Conservation (phyloP, 1,284 basidiomycete genomes). For the Naganishia sp. region DNA sequence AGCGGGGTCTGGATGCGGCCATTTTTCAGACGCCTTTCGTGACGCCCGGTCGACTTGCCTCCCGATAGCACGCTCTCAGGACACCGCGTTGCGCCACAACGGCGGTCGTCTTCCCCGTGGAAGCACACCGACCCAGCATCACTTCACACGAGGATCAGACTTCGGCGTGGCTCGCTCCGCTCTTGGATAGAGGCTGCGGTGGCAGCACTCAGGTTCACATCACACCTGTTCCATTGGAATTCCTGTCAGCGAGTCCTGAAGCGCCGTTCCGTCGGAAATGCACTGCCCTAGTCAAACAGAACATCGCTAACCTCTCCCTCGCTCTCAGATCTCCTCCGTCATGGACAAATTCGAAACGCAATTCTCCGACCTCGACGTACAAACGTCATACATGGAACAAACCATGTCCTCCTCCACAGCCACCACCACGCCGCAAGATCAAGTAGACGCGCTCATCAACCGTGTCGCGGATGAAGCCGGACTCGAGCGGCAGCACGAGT, state of each 20-base stretch:
- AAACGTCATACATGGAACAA: conserved; percentile 97
- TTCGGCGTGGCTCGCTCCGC: too few relatives aligned
- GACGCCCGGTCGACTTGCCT: too few relatives aligned
- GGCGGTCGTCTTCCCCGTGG: too few relatives aligned
- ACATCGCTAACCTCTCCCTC: neutral
- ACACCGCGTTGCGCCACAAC: too few relatives aligned
- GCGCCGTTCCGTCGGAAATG: neutral
- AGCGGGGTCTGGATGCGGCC: too few relatives aligned
- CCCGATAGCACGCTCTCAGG: too few relatives aligned
- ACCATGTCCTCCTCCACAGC: conserved; percentile 93
- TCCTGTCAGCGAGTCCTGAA: neutral
- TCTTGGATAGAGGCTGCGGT: too few relatives aligned
- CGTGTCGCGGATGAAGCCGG: conserved; percentile 97
- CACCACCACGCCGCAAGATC: conserved; percentile 91
- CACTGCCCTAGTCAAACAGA: neutral
- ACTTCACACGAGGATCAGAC: too few relatives aligned
- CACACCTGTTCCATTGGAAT: too few relatives aligned
- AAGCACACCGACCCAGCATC: too few relatives aligned
- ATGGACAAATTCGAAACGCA: conserved; percentile 99
- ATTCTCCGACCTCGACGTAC: conserved; percentile 95
- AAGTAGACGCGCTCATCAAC: conserved; percentile 87
- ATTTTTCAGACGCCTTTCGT: too few relatives aligned
- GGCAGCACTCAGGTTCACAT: too few relatives aligned
- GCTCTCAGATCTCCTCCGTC: conserved; percentile 82
- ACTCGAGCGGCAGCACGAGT: conserved; percentile 89